Conservation (phyloP, 495 filamentous ascomycete species). For the Tetracladium setigerum region DNA sequence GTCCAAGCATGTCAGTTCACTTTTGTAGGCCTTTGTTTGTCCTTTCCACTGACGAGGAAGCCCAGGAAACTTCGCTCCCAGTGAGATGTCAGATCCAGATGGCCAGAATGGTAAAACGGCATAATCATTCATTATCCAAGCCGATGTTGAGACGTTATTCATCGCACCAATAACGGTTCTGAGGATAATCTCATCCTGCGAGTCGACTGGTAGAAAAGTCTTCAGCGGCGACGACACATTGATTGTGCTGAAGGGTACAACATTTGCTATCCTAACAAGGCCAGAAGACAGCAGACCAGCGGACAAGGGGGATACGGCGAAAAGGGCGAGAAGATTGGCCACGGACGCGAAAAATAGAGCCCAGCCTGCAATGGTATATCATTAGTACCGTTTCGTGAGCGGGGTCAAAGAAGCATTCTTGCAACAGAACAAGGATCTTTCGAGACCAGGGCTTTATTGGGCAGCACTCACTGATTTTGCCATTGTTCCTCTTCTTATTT, state of each 20-base stretch:
- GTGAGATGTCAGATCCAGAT: conserved; percentile 8
- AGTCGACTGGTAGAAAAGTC: too few species aligned
- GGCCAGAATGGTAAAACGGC: conserved; percentile 34
- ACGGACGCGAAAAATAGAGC: conserved; percentile 23
- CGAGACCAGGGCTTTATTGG: too few species aligned
- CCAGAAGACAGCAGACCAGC: conserved; percentile 24
- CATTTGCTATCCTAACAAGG: conserved; percentile 17
- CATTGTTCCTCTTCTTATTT: conserved; percentile 10
- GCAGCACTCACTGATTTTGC: too few species aligned
- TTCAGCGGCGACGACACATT: too few species aligned
- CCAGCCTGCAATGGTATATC: too few species aligned
- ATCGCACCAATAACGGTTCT: conserved; percentile 27
- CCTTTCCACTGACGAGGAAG: conserved; percentile 22
- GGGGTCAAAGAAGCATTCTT: too few species aligned
- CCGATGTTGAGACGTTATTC: conserved; percentile 30
- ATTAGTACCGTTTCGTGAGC: too few species aligned
- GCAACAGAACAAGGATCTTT: too few species aligned
- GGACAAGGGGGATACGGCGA: conserved; percentile 29
- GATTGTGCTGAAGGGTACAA: conserved; percentile 20
- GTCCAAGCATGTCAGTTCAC: conserved; percentile 20
- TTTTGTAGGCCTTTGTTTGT: conserved; percentile 28
- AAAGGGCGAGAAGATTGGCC: conserved; percentile 26
- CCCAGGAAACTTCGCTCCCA: conserved; percentile 20
- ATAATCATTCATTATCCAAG: conserved; percentile 31
- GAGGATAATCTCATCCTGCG: conserved; percentile 21